phyloP scores from a whole-genome alignment of 73 alveolate species.

The Paramecium pentaurelia region DNA sequence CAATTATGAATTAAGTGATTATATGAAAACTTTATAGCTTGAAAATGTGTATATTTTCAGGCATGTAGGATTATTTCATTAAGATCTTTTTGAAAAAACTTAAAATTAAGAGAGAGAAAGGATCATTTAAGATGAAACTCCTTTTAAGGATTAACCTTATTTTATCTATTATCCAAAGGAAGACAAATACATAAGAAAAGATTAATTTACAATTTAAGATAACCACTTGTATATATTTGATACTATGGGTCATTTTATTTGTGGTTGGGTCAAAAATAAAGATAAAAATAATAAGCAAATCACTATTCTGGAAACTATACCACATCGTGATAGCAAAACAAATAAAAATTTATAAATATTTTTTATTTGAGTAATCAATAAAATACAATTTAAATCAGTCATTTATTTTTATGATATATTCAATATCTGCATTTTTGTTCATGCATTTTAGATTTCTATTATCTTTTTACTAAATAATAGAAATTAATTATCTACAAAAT shows the following conservation, averaged over 20 bases:
- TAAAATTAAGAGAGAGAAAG: background rate
- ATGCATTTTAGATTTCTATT: too few species aligned
- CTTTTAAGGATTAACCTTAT: background rate
- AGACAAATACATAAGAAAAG: background rate
- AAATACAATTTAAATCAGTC: background rate
- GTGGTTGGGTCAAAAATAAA: background rate
- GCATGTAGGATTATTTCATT: background rate
- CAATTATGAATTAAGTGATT: background rate
- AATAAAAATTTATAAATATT: background rate
- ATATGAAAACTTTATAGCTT: background rate
- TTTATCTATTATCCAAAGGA: background rate
- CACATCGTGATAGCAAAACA: background rate
- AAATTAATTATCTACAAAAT: too few species aligned
- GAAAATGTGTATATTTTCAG: background rate
- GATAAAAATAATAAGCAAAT: background rate
- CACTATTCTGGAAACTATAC: background rate
- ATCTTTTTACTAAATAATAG: too few species aligned
- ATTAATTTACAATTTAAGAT: background rate
- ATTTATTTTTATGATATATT: too few species aligned
- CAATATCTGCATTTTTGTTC: too few species aligned
- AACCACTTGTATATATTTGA: background rate
- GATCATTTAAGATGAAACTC: background rate
- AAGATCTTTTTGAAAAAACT: background rate
- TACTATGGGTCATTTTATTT: background rate
- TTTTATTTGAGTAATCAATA: background rate